A percentile compares a stretch with the other conserved stretches of the same genome.
Evolutionary conservation across 1,139 yeast genomes (phyloP).

Genomic region (Candida pseudoviswanathii): DNA sequence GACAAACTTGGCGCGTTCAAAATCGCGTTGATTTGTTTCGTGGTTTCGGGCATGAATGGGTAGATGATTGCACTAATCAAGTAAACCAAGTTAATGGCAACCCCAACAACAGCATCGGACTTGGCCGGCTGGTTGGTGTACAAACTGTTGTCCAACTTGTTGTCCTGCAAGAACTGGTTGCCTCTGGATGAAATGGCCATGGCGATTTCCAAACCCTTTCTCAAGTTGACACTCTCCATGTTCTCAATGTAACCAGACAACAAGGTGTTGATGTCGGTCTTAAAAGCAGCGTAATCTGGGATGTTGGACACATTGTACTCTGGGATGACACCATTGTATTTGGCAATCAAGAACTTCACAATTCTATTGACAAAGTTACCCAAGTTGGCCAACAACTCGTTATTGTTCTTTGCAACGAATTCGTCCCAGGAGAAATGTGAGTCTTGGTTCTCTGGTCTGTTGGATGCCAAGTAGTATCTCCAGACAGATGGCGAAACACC

Average conservation of each 20-base stretch:
- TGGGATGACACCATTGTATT: slow-evolving; percentile 90
- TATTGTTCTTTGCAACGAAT: slow-evolving; percentile 89
- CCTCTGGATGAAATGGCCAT: slow-evolving; percentile 94
- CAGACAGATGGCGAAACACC: slow-evolving; percentile 92
- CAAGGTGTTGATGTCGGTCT: slow-evolving; percentile 61
- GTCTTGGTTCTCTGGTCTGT: slow-evolving; percentile 94
- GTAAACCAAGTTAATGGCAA: slow-evolving; percentile 86
- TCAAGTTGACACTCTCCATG: slow-evolving; percentile 79
- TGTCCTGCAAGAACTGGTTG: slow-evolving; percentile 91
- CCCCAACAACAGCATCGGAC: slow-evolving; percentile 91
- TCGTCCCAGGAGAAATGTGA: slow-evolving; percentile 97
- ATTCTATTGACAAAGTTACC: slow-evolving; percentile 97
- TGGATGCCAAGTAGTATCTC: slow-evolving; percentile 92
- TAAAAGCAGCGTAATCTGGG: slow-evolving; percentile 52
- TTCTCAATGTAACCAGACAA: slow-evolving; percentile 63
- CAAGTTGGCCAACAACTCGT: slow-evolving; percentile 89
- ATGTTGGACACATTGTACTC: slow-evolving; percentile 49
- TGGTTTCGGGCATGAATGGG: slow-evolving; percentile 91
- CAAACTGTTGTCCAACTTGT: slow-evolving; percentile 87
- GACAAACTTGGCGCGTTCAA: slow-evolving; percentile 79
- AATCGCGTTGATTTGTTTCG: slow-evolving; percentile 69
- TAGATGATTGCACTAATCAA: slow-evolving; percentile 74
- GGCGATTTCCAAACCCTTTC: slow-evolving; percentile 88
- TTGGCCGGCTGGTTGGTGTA: slow-evolving; percentile 74
- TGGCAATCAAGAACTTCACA: slow-evolving; percentile 85